phyloP scores from a whole-genome alignment of 192 early-diverging fungal genomes.

The Podila minutissima region DNA sequence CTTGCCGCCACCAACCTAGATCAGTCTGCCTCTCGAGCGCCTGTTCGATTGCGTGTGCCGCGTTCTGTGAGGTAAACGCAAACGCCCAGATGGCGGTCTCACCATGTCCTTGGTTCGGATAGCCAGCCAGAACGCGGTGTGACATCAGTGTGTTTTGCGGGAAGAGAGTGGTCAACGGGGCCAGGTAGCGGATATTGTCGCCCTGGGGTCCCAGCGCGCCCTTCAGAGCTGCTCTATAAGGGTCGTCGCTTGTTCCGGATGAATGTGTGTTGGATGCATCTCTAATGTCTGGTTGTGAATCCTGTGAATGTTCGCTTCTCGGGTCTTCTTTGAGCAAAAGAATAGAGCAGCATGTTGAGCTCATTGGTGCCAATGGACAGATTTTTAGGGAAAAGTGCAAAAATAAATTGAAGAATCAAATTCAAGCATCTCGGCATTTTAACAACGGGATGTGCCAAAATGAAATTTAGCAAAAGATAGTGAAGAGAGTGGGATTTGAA shows the following conservation, averaged over 20 bases:
- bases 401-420: neutral
- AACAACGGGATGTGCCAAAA: no score
- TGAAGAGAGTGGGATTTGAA: slow-evolving; percentile 32
- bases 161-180: slow-evolving; percentile 19
- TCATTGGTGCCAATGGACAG: neutral
- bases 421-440: no score
- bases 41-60: slow-evolving; percentile 11
- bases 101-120: neutral
- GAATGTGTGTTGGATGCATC: neutral
- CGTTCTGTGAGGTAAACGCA: slow-evolving; percentile 40
- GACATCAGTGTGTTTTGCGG: slow-evolving; percentile 14
- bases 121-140: neutral
- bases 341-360: slow-evolving; percentile 7
- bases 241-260: neutral
- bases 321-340: slow-evolving; percentile 36
- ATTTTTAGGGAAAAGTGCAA: neutral
- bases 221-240: slow-evolving; percentile 12
- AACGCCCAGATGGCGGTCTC: slow-evolving; percentile 22
- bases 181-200: slow-evolving; percentile 9
- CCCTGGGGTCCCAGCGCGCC: neutral
- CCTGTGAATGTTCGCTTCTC: neutral
- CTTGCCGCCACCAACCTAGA: neutral
- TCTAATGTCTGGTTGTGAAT: neutral
- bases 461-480: neutral
- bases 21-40: slow-evolving; percentile 24